A percentile compares a stretch with the other conserved stretches of the same genome.
These are phyloP conservation scores for Candida arabinofermentans DNA, from an alignment of 805 yeast species.

Conservation along the genomic window DNA sequence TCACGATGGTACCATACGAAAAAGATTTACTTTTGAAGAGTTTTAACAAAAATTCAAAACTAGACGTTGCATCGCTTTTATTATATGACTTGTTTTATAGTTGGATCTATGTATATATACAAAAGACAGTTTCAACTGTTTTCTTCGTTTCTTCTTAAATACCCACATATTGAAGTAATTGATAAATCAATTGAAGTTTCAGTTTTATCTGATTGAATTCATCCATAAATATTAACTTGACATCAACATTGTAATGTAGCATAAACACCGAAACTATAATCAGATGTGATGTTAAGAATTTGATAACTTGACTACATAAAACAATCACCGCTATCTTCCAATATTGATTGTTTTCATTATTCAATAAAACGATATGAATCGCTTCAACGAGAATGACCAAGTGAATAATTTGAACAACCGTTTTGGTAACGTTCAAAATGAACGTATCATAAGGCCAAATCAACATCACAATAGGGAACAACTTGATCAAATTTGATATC, in stretches of 20 bases:
- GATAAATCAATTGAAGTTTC: constrained; percentile 17
- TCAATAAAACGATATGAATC: constrained; percentile 27
- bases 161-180: constrained; percentile 11
- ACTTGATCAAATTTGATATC: constrained; percentile 72
- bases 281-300: constrained; percentile 18
- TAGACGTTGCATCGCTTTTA: no score
- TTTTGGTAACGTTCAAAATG: constrained; percentile 38
- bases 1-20: constrained; percentile 30
- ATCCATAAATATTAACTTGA: constrained; percentile 19
- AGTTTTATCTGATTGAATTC: constrained; percentile 25
- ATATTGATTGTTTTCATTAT: constrained; percentile 24
- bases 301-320: constrained; percentile 19
- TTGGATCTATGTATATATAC: no score
- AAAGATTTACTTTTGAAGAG: constrained; percentile 25
- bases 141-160: not conserved
- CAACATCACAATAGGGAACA: constrained; percentile 87
- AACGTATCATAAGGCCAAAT: constrained; percentile 96
- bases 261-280: constrained; percentile 17
- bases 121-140: not conserved
- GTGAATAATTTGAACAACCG: constrained; percentile 30
- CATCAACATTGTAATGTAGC: constrained; percentile 17
- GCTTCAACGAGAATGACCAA: constrained; percentile 30
- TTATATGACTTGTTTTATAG: not conserved
- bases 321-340: constrained; percentile 28
- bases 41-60: no score